Conservation (phyloP, 164 flowering plant species). For the Vitis amurensis region DNA sequence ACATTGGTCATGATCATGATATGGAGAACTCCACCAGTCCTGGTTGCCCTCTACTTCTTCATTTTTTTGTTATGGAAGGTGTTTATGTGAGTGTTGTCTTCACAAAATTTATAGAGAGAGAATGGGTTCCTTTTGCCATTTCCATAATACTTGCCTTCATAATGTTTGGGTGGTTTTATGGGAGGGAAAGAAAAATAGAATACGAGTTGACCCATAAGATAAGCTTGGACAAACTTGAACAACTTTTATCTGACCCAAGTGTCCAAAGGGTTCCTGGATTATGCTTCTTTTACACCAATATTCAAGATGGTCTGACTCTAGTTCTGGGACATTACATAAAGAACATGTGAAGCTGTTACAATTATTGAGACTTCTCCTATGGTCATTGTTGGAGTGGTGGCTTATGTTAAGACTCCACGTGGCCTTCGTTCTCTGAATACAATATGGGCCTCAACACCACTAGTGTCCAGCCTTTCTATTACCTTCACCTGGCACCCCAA, state of each 20-base stretch:
- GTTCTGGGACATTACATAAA: constrained; percentile 69
- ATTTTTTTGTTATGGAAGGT: constrained; percentile 65
- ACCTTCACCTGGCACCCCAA: too few species aligned
- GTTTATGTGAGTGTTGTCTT: constrained; percentile 70
- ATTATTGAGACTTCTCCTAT: constrained; percentile 79
- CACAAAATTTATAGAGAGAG: constrained; percentile 74
- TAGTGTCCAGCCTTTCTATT: too few species aligned
- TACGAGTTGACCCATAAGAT: constrained; percentile 65
- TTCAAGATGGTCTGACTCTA: constrained; percentile 76
- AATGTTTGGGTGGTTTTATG: constrained; percentile 89
- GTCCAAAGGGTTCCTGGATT: constrained; percentile 76
- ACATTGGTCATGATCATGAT: constrained; percentile 76
- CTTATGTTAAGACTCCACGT: constrained; percentile 80
- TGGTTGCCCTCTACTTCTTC: constrained; percentile 54
- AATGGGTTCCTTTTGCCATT: constrained; percentile 90
- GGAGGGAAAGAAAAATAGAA: constrained; percentile 68
- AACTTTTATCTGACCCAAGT: constrained; percentile 49
- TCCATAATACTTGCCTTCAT: constrained; percentile 68
- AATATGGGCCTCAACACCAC: constrained; percentile 79
- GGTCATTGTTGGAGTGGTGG: constrained; percentile 86
- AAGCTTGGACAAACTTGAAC: constrained; percentile 39
- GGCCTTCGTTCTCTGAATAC: constrained; percentile 77
- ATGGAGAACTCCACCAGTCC: constrained; percentile 57
- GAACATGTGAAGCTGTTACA: constrained; percentile 83
- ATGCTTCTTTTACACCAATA: constrained; percentile 80